phyloP scores from a whole-genome alignment of 2,329 filamentous ascomycete genomes.

The Nigrograna mackinnonii region DNA sequence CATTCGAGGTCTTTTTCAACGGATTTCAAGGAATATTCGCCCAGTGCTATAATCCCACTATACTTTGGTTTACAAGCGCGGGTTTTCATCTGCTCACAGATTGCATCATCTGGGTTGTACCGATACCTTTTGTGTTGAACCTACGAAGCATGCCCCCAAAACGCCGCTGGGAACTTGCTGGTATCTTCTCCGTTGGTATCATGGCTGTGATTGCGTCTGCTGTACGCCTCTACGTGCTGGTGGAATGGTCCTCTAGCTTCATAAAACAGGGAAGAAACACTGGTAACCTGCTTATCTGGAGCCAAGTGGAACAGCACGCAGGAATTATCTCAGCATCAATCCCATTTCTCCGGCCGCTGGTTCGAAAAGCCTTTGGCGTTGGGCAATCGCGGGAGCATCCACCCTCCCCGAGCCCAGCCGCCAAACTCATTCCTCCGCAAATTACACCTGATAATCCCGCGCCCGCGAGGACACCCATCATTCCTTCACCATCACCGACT shows the following conservation, averaged over 20 bases:
- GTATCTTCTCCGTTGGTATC: constrained; percentile 36
- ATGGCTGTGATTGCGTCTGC: constrained; percentile 34
- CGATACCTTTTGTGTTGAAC: constrained; percentile 47
- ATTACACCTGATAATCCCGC: constrained; percentile 4
- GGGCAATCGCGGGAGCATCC: constrained; percentile 2
- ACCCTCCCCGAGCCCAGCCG: constrained; percentile 6
- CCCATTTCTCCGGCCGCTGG: constrained; percentile 30
- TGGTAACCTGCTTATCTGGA: constrained; percentile 30
- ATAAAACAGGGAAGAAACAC: constrained; percentile 15
- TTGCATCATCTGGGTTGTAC: constrained; percentile 46
- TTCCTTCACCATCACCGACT: constrained; percentile 13
- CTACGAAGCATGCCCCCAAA: constrained; percentile 48
- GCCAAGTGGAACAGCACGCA: constrained; percentile 33
- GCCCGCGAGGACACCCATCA: constrained; percentile 10
- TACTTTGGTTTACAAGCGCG: constrained; percentile 40
- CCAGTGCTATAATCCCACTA: constrained; percentile 27
- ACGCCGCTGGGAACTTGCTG: constrained; percentile 54
- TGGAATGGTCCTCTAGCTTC: constrained; percentile 28
- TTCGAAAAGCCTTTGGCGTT: constrained; percentile 5
- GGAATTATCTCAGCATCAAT: constrained; percentile 36
- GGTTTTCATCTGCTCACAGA: constrained; percentile 47
- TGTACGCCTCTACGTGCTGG: constrained; percentile 26
- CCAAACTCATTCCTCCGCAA: constrained; percentile 8
- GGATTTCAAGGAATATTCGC: constrained; percentile 16
- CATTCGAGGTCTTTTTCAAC: constrained; percentile 20